Base-by-base conservation (phyloP, 2,329 filamentous ascomycete species). In the Mycosphaerella sp. region DNA sequence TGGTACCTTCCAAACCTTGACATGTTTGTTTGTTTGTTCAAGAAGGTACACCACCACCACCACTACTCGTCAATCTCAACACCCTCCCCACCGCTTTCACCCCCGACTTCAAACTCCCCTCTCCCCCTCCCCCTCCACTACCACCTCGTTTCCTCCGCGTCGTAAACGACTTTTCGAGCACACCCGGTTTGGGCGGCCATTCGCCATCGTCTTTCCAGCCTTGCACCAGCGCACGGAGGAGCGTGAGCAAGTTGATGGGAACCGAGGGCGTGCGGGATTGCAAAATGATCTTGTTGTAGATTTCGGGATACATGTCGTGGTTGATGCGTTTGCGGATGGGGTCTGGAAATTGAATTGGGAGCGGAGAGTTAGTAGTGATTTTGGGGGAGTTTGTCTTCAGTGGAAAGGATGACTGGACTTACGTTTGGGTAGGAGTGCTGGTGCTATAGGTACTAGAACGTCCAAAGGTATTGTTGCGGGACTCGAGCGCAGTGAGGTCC, bases 161-260 rank as follows among this genome's bases (percentile, higher is more conserved):
- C 11, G 60, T 65, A 5, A 72, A 67, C 43, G 72, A 72, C 58
- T 77, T 69, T 65, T 80, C 75, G 44, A 76, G 62, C 45, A 78
- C 65, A 14, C 74, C 73, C 0, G 77, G 69, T 61, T 81, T 82
- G 1, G 87, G 89, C 4, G 92, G 91, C 92, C 92, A 97, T 70
- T 95, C 89, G 12, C 90, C 91, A 64, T 93, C 89, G 40, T 88
- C 80, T 70, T 95, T 95, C 92, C 92, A 96, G 42, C 92, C 92
- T 29, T 86, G 79, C 0, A 97, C 90, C 60, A 92, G 87, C 10
- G 88, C 83, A 8, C 83, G 80, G 21, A 88, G 82, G 74, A 96
- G 84, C 63, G 95, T 89, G 31, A 79, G 75, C 0, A 97, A 80
- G 63, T 95, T 96, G 66, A 96, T 86, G 3, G 92, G 92, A 12